These are phyloP conservation scores for Nothomitra cinnamomea DNA, from an alignment of 2,329 filamentous ascomycete genomes.

Conservation along the genomic window DNA sequence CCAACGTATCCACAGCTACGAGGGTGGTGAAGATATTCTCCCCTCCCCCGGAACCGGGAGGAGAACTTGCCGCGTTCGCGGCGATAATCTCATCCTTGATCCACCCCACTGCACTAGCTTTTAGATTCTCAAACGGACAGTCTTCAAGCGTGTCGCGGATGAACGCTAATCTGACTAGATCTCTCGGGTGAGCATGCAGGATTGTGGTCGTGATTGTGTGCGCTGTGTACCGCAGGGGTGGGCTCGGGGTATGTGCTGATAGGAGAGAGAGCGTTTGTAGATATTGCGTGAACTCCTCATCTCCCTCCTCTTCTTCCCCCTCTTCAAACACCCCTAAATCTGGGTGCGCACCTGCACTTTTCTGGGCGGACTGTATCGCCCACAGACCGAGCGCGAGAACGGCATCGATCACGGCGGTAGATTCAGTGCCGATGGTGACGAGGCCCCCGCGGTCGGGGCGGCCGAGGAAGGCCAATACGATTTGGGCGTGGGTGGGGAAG, in stretches of 20 bases:
- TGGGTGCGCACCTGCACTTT: constrained; percentile 15
- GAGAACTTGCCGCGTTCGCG: constrained; percentile 17
- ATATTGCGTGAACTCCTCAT: constrained; percentile 36
- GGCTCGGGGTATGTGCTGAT: constrained; percentile 23
- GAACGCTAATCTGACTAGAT: constrained; percentile 41
- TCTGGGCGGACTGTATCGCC: constrained; percentile 23
- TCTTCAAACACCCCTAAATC: constrained; percentile 19
- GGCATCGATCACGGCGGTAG: constrained; percentile 40
- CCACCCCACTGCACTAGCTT: constrained; percentile 46
- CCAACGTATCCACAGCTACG: not conserved
- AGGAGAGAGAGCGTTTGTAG: constrained; percentile 27
- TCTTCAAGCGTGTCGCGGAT: constrained; percentile 48
- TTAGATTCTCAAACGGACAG: constrained; percentile 44
- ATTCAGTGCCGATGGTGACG: constrained; percentile 27
- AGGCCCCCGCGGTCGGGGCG: constrained; percentile 1
- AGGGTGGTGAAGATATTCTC: not conserved
- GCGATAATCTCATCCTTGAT: constrained; percentile 43
- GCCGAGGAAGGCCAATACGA: constrained; percentile 35
- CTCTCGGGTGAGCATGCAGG: constrained; percentile 36
- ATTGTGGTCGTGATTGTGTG: constrained; percentile 20
- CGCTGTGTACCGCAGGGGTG: constrained; percentile 20
- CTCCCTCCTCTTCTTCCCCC: not conserved
- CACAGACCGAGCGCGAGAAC: constrained; percentile 43
- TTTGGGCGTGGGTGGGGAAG: constrained; percentile 40
- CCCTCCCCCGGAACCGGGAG: not conserved